Evolutionary conservation across 1,284 basidiomycete species (phyloP), one percentile per base, ranked within the genome.

Genomic region (Rhodofomes roseus): DNA sequence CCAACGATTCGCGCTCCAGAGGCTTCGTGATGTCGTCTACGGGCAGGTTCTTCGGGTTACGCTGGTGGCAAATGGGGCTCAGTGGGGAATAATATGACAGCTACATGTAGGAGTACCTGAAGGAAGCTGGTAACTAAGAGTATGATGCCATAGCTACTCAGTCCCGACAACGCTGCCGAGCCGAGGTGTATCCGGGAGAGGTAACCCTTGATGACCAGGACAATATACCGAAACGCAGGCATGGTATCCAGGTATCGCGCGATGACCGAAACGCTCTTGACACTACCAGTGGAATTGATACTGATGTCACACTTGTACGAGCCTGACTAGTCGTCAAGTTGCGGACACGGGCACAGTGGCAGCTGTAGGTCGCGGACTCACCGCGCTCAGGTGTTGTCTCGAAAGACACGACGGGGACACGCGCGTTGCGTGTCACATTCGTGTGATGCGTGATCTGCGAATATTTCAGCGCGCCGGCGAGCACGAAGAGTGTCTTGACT

Each of bases 81-180:
- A 52, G 7, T 9, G 37, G 22, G 37, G 20, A 34, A 34, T 20
- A 7, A 25, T 18, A 37, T 29, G 54, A 23, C 23, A 27, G 23
- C 41, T 57, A 9, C 16, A 40, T 50, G 43, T 11, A 57, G 34
- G 71, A 78, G 56, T 44, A 88, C 86, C 76, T 93, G 89, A 7
- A 95, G 75, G 68, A 93, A 93, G 62, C 79, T 86, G 63, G 93
- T 83, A 52, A 85, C 85, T 69, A 93, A 76, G 65, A 85, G 86
- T 44, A 87, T 87, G 56, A 90, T 78, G 9, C 84, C 83, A 74
- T 92, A 94, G 72, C 87, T 89, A 23, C 90, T 87, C 9, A 94
- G 70, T 0, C 91, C 90, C 18, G 85, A 83, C 6, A 81, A 82
- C 52, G 84, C 86, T 3, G 93, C 87, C 66, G 90, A 86, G 69